Percentiles rank a stretch among this genome's conserved stretches.
Conservation (phyloP, 495 filamentous ascomycete species). For the Collariella sp. region DNA sequence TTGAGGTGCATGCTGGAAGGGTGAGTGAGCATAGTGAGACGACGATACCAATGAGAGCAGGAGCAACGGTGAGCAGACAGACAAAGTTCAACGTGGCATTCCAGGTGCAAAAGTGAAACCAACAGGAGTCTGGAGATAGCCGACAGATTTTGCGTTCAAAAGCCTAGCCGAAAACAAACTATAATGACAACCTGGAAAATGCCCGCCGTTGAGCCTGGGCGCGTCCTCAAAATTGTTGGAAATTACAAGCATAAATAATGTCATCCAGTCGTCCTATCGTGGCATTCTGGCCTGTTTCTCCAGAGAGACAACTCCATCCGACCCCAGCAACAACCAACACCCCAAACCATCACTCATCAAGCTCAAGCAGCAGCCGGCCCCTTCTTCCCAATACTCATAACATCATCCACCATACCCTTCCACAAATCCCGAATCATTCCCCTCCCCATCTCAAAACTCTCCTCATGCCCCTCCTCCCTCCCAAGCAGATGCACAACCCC, state of each 20-base stretch:
- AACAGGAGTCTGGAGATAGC: background rate
- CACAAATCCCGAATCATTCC: conserved; percentile 40
- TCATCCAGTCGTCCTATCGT: background rate
- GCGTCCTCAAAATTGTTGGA: background rate
- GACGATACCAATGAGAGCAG: background rate
- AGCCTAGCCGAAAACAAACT: background rate
- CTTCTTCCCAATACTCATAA: conserved; percentile 16
- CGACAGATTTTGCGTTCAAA: background rate
- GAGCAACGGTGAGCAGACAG: background rate
- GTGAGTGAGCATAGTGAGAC: background rate
- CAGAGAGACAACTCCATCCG: background rate
- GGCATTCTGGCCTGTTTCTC: background rate
- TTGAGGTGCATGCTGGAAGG: too few species aligned
- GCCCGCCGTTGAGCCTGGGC: background rate
- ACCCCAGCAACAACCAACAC: background rate
- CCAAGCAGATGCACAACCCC: conserved; percentile 31
- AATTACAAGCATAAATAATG: conserved; percentile 3
- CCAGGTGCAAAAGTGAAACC: background rate
- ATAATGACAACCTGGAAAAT: background rate
- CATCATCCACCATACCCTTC: conserved; percentile 40
- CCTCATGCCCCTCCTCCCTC: conserved; percentile 9
- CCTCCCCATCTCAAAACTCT: conserved; percentile 20
- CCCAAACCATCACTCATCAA: background rate
- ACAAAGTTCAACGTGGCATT: background rate
- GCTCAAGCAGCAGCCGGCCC: background rate